Conservation (phyloP, 345 rosid genomes). For the Gossypium sturtianum region DNA sequence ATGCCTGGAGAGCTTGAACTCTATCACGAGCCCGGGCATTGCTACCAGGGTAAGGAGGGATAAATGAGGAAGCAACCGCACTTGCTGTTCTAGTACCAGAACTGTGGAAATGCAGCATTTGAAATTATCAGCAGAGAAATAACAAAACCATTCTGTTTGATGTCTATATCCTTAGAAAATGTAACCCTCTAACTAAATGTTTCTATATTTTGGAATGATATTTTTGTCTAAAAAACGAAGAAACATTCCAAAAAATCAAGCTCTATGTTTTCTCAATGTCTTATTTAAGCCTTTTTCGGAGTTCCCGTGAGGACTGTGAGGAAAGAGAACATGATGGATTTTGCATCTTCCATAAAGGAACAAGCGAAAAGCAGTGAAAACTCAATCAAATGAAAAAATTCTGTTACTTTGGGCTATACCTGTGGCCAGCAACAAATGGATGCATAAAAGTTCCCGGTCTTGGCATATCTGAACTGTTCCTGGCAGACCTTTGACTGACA, state of each 20-base stretch:
- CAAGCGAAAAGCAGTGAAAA: not conserved
- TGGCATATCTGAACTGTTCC: conserved; percentile 53
- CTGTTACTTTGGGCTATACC: conserved; percentile 37
- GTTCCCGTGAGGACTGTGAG: not conserved
- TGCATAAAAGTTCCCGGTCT: conserved; percentile 72
- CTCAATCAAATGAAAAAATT: not conserved
- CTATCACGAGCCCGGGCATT: conserved; percentile 77
- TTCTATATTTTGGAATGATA: not conserved
- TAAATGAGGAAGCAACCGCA: conserved; percentile 53
- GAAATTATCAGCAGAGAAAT: not conserved
- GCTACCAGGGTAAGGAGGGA: conserved; percentile 87
- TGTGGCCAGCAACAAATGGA: conserved; percentile 72
- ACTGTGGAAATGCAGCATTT: conserved; percentile 27
- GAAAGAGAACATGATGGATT: not conserved
- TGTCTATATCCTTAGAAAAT: not conserved
- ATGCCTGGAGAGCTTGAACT: conserved; percentile 91
- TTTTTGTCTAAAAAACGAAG: not conserved
- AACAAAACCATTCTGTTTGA: not conserved
- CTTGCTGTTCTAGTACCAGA: conserved; percentile 63
- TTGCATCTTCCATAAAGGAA: not conserved
- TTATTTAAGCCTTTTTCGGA: not conserved
- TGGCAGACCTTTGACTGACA: conserved; percentile 50
- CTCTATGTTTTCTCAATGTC: not conserved
- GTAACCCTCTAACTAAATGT: not conserved
- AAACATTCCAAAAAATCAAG: not conserved